Conservation (phyloP, 2,329 filamentous ascomycete genomes). For the Colletotrichum tanaceti region DNA sequence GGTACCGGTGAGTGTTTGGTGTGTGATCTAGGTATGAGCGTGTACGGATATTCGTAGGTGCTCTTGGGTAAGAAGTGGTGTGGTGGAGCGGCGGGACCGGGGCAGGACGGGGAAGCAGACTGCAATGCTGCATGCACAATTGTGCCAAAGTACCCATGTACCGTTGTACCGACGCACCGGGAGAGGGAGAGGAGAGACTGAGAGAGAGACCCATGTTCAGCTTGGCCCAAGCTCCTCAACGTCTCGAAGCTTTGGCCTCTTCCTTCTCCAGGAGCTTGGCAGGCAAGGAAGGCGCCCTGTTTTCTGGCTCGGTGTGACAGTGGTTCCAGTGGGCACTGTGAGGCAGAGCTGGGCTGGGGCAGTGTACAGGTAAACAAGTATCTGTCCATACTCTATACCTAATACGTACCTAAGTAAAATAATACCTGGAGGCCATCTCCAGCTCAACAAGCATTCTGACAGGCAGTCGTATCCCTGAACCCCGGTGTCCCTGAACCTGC, state of each 20-base stretch:
- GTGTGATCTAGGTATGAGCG: not conserved
- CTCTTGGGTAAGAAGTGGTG: constrained; percentile 1
- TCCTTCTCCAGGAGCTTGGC: constrained; percentile 1
- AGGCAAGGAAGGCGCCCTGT: constrained; percentile 8
- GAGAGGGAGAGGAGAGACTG: no score
- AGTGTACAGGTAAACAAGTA: not conserved
- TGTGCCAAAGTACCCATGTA: no score
- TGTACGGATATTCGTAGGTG: no score
- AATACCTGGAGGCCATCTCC: constrained; percentile 22
- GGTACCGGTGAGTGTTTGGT: not conserved
- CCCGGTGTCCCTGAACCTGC: not conserved
- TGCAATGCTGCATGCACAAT: not conserved
- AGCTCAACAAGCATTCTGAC: constrained; percentile 35
- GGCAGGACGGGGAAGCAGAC: constrained; percentile 16
- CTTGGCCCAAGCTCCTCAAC: constrained; percentile 43
- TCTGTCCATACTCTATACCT: no score
- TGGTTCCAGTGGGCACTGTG: not conserved
- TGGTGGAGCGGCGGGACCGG: constrained; percentile 19
- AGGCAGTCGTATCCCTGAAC: constrained; percentile 11
- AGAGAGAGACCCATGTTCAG: constrained; percentile 6
- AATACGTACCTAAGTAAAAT: no score
- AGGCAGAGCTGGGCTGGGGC: not conserved
- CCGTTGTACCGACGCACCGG: not conserved
- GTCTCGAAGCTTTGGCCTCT: constrained; percentile 38
- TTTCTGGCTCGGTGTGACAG: not conserved